phyloP scores from a whole-genome alignment of 106 monocot genomes.

The Iris macrosiphon region DNA sequence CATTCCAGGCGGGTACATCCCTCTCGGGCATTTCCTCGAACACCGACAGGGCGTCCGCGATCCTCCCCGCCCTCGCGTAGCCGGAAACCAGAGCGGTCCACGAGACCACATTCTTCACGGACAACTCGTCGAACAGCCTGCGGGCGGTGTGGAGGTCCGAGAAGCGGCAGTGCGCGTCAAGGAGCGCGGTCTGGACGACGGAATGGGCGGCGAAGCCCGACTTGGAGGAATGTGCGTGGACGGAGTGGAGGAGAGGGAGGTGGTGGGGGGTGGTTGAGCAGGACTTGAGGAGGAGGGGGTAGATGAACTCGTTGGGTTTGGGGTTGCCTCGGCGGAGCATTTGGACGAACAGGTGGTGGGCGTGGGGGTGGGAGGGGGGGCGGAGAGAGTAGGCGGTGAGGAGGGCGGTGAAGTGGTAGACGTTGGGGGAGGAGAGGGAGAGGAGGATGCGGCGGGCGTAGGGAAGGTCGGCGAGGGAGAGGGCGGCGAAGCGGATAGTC shows the following conservation, averaged over 20 bases:
- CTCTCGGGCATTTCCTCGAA: constrained; percentile 86
- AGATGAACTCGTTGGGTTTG: constrained; percentile 74
- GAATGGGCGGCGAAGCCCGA: constrained; percentile 33
- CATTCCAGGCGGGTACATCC: constrained; percentile 86
- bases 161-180: constrained; percentile 62
- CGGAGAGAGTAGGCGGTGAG: constrained; percentile 65
- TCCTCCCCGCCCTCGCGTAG: constrained; percentile 41
- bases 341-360: constrained; percentile 36
- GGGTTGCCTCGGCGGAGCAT: constrained; percentile 42
- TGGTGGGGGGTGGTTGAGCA: constrained; percentile 14
- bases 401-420: constrained; percentile 87
- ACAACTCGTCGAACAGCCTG: constrained; percentile 57
- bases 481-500: constrained; percentile 63
- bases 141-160: constrained; percentile 48
- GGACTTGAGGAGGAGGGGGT: constrained; percentile 64
- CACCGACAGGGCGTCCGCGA: constrained; percentile 50
- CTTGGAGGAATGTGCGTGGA: constrained; percentile 41
- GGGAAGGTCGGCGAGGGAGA: constrained; percentile 49
- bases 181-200: constrained; percentile 61
- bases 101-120: constrained; percentile 58
- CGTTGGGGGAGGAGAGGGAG: constrained; percentile 46
- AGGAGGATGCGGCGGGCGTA: constrained; percentile 76
- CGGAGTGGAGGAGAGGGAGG: constrained; percentile 16
- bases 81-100: constrained; percentile 84
- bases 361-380: constrained; percentile 21